phyloP scores from a whole-genome alignment of 176 grass and related monocot species.

The Canna indica region DNA sequence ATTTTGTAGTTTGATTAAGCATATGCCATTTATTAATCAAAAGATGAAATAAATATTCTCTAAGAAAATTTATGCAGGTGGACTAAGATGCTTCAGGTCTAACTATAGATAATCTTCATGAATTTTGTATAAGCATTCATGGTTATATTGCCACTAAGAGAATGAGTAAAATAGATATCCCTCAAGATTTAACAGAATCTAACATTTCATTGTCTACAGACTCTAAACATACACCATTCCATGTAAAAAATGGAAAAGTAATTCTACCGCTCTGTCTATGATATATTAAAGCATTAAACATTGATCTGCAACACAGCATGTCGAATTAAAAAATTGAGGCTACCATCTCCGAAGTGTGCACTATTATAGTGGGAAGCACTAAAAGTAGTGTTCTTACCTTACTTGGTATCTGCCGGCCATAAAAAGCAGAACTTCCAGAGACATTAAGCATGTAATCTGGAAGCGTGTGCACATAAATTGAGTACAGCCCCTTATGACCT shows the following conservation, averaged over 20 bases:
- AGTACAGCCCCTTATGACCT: conserved; percentile 13
- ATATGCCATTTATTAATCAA: not conserved
- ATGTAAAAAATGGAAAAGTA: too few relatives aligned
- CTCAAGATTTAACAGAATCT: too few relatives aligned
- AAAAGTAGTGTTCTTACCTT: not conserved
- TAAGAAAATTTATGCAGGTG: not conserved
- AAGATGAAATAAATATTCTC: not conserved
- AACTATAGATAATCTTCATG: too few relatives aligned
- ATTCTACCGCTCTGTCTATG: too few relatives aligned
- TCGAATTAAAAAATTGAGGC: not conserved
- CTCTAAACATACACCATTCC: too few relatives aligned
- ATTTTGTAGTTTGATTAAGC: too few relatives aligned
- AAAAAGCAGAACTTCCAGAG: conserved; percentile 3
- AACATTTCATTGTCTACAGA: too few relatives aligned
- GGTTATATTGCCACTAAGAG: too few relatives aligned
- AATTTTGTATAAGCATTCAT: too few relatives aligned
- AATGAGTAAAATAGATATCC: not conserved
- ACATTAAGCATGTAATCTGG: conserved; percentile 6
- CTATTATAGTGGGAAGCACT: not conserved
- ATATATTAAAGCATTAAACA: not conserved
- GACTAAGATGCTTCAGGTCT: too few relatives aligned
- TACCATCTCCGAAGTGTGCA: not conserved
- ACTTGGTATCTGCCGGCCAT: conserved; percentile 13
- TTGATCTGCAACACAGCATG: not conserved
- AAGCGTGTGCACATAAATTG: conserved; percentile 3